These are phyloP conservation scores for Emmonsia crescens DNA, from an alignment of 2,329 filamentous ascomycete genomes.

Conservation along the genomic window DNA sequence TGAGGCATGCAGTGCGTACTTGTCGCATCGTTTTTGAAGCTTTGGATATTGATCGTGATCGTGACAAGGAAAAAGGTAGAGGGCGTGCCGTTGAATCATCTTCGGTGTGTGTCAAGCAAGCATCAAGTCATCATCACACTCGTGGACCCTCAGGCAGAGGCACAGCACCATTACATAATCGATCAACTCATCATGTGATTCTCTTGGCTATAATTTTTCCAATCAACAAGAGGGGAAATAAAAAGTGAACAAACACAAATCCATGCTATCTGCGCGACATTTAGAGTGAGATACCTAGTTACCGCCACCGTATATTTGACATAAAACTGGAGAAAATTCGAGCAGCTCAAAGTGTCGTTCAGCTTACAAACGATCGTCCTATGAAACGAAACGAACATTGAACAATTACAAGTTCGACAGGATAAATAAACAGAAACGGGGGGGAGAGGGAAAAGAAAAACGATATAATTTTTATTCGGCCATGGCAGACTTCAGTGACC, in stretches of 20 bases:
- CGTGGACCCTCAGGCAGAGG: too few species aligned
- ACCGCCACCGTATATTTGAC: background rate
- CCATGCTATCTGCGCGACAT: background rate
- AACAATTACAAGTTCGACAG: background rate
- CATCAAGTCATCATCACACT: too few species aligned
- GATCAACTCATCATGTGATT: too few species aligned
- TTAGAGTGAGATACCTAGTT: background rate
- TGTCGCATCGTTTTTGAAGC: background rate
- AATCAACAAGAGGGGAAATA: too few species aligned
- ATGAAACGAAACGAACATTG: background rate
- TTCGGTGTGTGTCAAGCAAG: too few species aligned
- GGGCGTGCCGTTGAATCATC: too few species aligned
- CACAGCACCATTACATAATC: too few species aligned
- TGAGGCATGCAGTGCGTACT: background rate
- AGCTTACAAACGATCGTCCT: background rate
- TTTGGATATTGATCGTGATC: too few species aligned
- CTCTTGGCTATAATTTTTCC: too few species aligned
- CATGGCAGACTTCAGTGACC: conserved; percentile 6
- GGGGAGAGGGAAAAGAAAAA: background rate
- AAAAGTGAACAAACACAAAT: background rate
- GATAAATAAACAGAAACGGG: background rate
- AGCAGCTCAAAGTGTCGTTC: background rate
- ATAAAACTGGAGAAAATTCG: background rate
- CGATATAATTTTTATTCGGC: background rate
- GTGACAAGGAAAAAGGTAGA: too few species aligned